Conservation (phyloP, 805 yeast genomes). For the Metschnikowia lachancei region DNA sequence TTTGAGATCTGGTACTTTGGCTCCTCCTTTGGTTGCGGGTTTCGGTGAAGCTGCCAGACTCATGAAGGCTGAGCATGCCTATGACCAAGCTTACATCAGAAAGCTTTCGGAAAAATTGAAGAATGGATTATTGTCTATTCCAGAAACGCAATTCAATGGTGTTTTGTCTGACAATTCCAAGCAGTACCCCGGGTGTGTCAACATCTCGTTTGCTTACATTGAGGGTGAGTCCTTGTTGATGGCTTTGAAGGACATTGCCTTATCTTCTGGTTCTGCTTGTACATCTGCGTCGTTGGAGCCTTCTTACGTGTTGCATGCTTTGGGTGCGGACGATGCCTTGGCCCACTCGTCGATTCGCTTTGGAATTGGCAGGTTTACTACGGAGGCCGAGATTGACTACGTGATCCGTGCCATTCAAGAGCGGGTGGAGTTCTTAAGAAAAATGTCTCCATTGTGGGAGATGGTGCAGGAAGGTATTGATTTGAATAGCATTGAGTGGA, state of each 20-base stretch:
- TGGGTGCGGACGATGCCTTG: slow-evolving; percentile 96
- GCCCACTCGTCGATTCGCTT: slow-evolving; percentile 98
- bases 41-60: slow-evolving; percentile 96
- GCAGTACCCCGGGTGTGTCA: slow-evolving; percentile 89
- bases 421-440: slow-evolving; percentile 87
- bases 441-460: slow-evolving; percentile 95
- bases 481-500: slow-evolving; percentile 91
- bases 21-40: slow-evolving; percentile 94
- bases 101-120: slow-evolving; percentile 71
- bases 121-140: slow-evolving; percentile 71
- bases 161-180: slow-evolving; percentile 50
- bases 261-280: slow-evolving; percentile 96
- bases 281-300: slow-evolving; percentile 98
- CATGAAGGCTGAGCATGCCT: slow-evolving; percentile 67
- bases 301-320: slow-evolving; percentile 91
- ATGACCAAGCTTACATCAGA: slow-evolving; percentile 69
- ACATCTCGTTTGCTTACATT: slow-evolving; percentile 92
- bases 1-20: slow-evolving; percentile 90
- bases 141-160: slow-evolving; percentile 89
- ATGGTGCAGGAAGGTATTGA: slow-evolving; percentile 99
- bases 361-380: slow-evolving; percentile 95
- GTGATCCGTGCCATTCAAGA: slow-evolving; percentile 85
- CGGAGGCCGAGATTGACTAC: slow-evolving; percentile 93
- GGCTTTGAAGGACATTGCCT: slow-evolving; percentile 96
- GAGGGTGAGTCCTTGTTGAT: slow-evolving; percentile 96